phyloP scores from a whole-genome alignment of 2,329 filamentous ascomycete genomes.

The Xylogone sp. region DNA sequence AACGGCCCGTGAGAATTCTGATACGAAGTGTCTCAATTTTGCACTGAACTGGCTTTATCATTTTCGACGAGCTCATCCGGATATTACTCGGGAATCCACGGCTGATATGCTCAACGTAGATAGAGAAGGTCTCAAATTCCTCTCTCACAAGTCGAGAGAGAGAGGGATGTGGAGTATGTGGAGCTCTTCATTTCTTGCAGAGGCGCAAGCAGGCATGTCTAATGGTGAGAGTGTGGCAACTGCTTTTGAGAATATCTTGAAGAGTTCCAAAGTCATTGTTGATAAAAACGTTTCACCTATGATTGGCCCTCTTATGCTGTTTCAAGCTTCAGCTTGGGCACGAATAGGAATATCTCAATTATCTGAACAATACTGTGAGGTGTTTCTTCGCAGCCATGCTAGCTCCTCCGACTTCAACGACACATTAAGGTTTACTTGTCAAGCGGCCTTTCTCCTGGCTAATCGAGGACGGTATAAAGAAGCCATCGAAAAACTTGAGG shows the following conservation, averaged over 20 bases:
- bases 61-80: slow-evolving; percentile 81
- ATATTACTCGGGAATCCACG: slow-evolving; percentile 67
- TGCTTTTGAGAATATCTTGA: slow-evolving; percentile 74
- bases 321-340: slow-evolving; percentile 71
- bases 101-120: slow-evolving; percentile 69
- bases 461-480: slow-evolving; percentile 68
- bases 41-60: slow-evolving; percentile 95
- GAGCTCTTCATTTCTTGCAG: slow-evolving; percentile 78
- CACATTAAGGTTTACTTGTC: slow-evolving; percentile 68
- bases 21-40: slow-evolving; percentile 90
- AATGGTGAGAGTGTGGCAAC: slow-evolving; percentile 62
- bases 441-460: slow-evolving; percentile 63
- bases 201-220: slow-evolving; percentile 75
- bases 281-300: slow-evolving; percentile 69
- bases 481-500: slow-evolving; percentile 57
- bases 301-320: slow-evolving; percentile 69
- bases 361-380: slow-evolving; percentile 61
- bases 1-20: slow-evolving; percentile 89
- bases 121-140: slow-evolving; percentile 76
- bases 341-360: slow-evolving; percentile 62
- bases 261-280: slow-evolving; percentile 78
- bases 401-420: slow-evolving; percentile 69
- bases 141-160: slow-evolving; percentile 83
- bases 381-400: slow-evolving; percentile 72
- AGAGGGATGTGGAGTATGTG: slow-evolving; percentile 81